Evolutionary conservation across 257 asterid species (phyloP).

Genomic region (Scutellaria minor): DNA sequence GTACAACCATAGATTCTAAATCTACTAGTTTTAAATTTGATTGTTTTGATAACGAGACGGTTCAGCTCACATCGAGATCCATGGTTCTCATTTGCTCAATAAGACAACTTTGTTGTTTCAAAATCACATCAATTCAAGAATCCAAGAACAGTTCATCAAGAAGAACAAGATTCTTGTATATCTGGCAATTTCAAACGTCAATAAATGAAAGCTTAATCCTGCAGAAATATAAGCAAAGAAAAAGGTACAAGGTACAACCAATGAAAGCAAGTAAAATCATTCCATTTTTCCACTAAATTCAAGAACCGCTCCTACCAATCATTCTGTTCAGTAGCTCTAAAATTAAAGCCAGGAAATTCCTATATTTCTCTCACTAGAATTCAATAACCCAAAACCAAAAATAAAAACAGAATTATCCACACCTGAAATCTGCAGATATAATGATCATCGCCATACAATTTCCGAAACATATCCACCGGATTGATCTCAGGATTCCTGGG

Average conservation of each 20-base stretch:
- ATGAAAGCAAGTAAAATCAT: not conserved
- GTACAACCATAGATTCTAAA: not conserved
- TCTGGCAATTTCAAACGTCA: no score
- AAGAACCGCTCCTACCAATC: not conserved
- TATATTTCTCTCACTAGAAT: no score
- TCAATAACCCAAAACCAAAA: no score
- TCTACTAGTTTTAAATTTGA: not conserved
- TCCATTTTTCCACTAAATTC: not conserved
- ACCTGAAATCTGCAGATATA: conserved; percentile 77
- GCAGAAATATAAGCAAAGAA: not conserved
- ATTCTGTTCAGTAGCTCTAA: no score
- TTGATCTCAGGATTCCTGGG: conserved; percentile 46
- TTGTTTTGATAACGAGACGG: not conserved
- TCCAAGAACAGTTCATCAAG: not conserved
- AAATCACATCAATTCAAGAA: not conserved
- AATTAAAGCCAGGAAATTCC: no score
- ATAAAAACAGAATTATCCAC: not conserved
- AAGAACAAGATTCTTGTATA: not conserved
- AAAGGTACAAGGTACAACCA: not conserved
- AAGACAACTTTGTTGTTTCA: not conserved
- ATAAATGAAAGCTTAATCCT: not conserved
- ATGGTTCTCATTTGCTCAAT: not conserved
- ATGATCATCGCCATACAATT: conserved; percentile 55
- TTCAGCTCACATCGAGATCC: not conserved
- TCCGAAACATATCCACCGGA: conserved; percentile 35